These are phyloP conservation scores for Leccinum disarticulatum DNA, from an alignment of 768 basidiomycete genomes.

Conservation along the genomic window DNA sequence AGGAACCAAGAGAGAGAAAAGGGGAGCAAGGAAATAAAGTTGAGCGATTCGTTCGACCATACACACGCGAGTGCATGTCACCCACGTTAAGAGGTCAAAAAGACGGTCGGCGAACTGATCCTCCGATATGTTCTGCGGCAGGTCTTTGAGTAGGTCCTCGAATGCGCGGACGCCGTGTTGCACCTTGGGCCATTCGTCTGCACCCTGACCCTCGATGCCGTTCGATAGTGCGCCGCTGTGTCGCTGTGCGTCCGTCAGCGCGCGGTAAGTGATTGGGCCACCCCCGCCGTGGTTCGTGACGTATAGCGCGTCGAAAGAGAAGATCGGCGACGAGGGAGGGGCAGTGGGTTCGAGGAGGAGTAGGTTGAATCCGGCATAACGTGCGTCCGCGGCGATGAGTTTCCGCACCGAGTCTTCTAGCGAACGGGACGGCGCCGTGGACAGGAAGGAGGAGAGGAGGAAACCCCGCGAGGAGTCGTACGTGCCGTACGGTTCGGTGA, in stretches of 20 bases:
- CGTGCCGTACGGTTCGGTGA: constrained; percentile 60
- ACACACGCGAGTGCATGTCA: constrained; percentile 23
- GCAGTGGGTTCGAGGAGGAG: constrained; percentile 55
- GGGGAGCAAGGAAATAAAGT: neutral
- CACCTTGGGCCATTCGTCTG: constrained; percentile 74
- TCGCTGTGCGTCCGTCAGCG: constrained; percentile 50
- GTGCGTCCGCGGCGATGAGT: constrained; percentile 46
- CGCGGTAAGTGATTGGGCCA: constrained; percentile 52
- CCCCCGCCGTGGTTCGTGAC: constrained; percentile 76
- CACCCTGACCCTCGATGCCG: constrained; percentile 64
- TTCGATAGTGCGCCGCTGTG: constrained; percentile 68
- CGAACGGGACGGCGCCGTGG: constrained; percentile 45
- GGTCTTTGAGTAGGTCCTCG: constrained; percentile 39
- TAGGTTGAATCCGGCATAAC: constrained; percentile 81
- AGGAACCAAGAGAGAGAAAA: neutral
- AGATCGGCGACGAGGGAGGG: constrained; percentile 4
- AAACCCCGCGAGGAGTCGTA: constrained; percentile 65
- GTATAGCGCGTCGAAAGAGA: constrained; percentile 53
- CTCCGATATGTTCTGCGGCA: constrained; percentile 43
- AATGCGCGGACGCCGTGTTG: constrained; percentile 53
- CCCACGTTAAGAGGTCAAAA: constrained; percentile 71
- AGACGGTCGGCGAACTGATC: constrained; percentile 54
- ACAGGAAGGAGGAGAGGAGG: constrained; percentile 67
- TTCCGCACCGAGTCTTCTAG: constrained; percentile 50
- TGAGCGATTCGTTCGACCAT: constrained; percentile 7